Evolutionary conservation across 257 asterid genomes (phyloP), one percentile per base, ranked within the genome.

Genomic region (Prunella vulgaris): DNA sequence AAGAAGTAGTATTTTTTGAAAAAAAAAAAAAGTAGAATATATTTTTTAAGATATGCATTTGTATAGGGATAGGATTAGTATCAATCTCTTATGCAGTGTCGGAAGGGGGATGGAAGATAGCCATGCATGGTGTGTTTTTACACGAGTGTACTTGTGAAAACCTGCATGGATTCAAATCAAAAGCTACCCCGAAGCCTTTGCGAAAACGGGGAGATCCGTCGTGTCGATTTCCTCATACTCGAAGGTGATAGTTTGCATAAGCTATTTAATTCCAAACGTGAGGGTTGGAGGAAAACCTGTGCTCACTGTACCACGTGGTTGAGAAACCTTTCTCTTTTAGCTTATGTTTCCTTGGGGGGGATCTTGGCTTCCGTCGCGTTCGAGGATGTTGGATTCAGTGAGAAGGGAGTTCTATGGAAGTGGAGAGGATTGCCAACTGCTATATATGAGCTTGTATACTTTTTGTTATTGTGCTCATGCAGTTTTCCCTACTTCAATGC

Each of bases 181-280:
- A 25, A 79, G 78, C 40, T 87, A 83, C 32, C 87, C 94, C 0
- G 90, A 72, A 8, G 87, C 89, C 0, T 87, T 79, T 42, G 86
- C 89, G 8, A 76, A 35, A 2, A 87, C 69, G 25, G 90, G 89
- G 2, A 83, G 82, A 72, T 27, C 32, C 4, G 2, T 75, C 0
- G 61, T 81, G 2, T 79, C 90, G 1, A 53, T 66, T 4, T 78
- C 67, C 85, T 84, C 4, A 86, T 84, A 25, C 18, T 84, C 52
- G 85, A 84, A 82, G 90, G 93, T 1, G 87, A 84, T 63, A 82
- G 77, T 30, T 38, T 86, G 62, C 85, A 84, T n/a, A 86, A 84
- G 6, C 68, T 86, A 0, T 86, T 78, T n/a, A n/a, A n/a, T n/a
- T 33, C 92, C 90, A 1, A 17, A 73, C 13, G 56, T 69, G 3